Evolutionary conservation across 2,329 filamentous ascomycete species (phyloP), one percentile per base, ranked within the genome.

Genomic region (Fusarium dimerum): DNA sequence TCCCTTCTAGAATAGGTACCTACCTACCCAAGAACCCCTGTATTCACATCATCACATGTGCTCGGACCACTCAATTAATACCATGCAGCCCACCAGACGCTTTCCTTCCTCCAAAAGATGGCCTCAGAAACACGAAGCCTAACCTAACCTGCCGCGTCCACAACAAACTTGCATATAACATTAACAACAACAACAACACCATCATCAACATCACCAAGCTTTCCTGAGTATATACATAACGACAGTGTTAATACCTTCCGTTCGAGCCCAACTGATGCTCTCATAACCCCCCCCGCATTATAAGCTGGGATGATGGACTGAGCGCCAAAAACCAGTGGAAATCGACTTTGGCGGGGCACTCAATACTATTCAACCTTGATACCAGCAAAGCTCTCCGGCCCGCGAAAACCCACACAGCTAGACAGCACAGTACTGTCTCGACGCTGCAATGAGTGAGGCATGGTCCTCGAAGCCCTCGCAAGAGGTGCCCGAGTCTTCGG

Each of bases 381-480:
- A 53, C 51, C 47, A 39, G 20, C 20, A 26, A 26, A 26, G 20
- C 20, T 26, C 20, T 26, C 20, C 20, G 20, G 20, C 20, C 20
- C 7, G 20, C 20, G 20, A 46, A 34, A 48, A 50, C 43, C 44
- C 48, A 20, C 41, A 43, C 43, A 32, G n/a, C 32, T 20, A 47
- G 52, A 56, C 67, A 73, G 20, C 20, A 26, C 20, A 26, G 5
- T 26, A 26, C 20, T 26, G 20, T 26, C 20, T 26, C 20, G 20
- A 26, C 20, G 7, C 20, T 7, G 7, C 57, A 59, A 79, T 80
- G 77, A 78, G 76, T 64, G 73, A 71, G 59, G 61, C 73, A 57
- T 77, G 75, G 76, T 56, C 73, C 52, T 69, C 74, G 47, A 71
- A 65, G 66, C 58, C 70, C 48, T 60, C 65, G 51, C 68, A 67